Evolutionary conservation across 1,139 yeast species (phyloP).

Genomic region (Blastobotrys serpentis): DNA sequence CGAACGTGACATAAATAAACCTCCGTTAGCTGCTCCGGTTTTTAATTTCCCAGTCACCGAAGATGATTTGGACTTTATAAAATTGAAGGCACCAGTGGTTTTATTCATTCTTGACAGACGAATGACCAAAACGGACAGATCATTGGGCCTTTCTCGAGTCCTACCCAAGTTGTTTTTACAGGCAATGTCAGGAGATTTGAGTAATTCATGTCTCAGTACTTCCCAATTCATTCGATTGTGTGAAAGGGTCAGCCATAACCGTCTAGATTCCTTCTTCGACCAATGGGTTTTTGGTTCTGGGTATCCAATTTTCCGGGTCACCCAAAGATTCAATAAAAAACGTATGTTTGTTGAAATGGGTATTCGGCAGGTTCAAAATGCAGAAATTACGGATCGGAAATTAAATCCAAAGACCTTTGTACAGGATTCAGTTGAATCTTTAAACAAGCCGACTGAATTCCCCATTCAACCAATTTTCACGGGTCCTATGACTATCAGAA

Average conservation of each 20-base stretch:
- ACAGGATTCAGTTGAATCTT: conserved; percentile 40
- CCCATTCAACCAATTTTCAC: conserved; percentile 36
- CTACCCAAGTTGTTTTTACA: conserved; percentile 88
- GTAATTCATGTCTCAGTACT: conserved; percentile 75
- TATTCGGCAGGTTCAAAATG: conserved; percentile 81
- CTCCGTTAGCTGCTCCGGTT: conserved; percentile 72
- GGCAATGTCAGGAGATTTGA: conserved; percentile 92
- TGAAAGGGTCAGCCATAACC: conserved; percentile 88
- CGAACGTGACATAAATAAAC: conserved; percentile 71
- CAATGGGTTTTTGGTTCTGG: conserved; percentile 95
- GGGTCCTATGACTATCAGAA: conserved; percentile 96
- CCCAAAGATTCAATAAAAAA: conserved; percentile 90
- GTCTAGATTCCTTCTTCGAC: conserved; percentile 77
- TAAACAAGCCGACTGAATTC: conserved; percentile 21
- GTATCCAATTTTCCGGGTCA: conserved; percentile 81
- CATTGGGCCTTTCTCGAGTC: conserved; percentile 88
- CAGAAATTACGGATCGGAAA: conserved; percentile 46
- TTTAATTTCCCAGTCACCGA: conserved; percentile 69
- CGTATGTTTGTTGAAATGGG: conserved; percentile 94
- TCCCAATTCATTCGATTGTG: conserved; percentile 87
- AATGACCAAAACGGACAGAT: conserved; percentile 94
- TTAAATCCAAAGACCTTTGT: conserved; percentile 44
- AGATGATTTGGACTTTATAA: conserved; percentile 60
- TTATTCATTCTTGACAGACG: conserved; percentile 80
- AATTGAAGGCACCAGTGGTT: conserved; percentile 82